phyloP scores from a whole-genome alignment of 306 rosid species.

The Prunus mongolica region DNA sequence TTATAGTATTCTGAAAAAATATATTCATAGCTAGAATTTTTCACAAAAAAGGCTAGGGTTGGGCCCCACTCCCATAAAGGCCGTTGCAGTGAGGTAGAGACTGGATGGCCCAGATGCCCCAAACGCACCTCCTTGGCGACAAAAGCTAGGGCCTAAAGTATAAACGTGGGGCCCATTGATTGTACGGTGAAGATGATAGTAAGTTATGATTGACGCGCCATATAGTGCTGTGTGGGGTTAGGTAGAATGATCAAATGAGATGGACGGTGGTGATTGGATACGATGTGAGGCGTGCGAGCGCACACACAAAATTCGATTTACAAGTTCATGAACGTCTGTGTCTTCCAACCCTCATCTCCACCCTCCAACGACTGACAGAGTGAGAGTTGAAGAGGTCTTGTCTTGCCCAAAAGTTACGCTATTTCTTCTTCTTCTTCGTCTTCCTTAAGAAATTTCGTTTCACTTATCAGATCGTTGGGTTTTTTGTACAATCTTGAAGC shows the following conservation, averaged over 20 bases:
- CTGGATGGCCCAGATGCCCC: neutral
- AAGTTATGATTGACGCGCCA: neutral
- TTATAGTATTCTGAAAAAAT: neutral
- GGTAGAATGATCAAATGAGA: neutral
- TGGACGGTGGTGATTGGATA: neutral
- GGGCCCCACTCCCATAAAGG: neutral
- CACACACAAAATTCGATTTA: neutral
- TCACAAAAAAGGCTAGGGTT: neutral
- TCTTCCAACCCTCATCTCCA: neutral
- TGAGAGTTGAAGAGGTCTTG: conserved; percentile 9
- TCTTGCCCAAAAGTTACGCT: neutral
- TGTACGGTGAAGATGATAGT: neutral
- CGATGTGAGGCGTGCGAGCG: neutral
- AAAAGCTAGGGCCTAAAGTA: neutral
- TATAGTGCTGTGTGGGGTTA: neutral
- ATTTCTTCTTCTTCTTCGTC: neutral
- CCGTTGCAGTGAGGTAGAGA: neutral
- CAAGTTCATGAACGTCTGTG: neutral
- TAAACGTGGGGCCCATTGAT: neutral
- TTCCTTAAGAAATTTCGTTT: neutral
- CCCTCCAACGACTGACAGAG: neutral
- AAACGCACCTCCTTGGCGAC: neutral
- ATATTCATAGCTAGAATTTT: neutral
- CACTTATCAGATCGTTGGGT: conserved; percentile 1
- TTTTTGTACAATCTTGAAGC: neutral